phyloP scores from a whole-genome alignment of 1,284 basidiomycete species.

The Rhodotorula sp. region DNA sequence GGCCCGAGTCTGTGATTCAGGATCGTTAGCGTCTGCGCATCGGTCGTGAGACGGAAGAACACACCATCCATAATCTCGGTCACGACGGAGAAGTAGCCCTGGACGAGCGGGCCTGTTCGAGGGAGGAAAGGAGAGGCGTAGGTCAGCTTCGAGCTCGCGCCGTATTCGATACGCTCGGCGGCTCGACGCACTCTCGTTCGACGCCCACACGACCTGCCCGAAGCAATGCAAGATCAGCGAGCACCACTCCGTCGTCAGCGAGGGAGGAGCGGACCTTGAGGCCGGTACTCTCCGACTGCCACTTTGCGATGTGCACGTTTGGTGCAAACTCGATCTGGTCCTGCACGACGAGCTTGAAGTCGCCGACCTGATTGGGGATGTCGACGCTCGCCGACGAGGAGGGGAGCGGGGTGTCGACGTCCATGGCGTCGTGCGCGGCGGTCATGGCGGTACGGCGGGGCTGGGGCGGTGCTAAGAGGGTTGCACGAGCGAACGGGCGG shows the following conservation, averaged over 20 bases:
- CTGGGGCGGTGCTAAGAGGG: rapidly evolving
- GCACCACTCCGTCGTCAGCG: neutral
- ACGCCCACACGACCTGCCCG: constrained; percentile 52
- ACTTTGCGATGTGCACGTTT: constrained; percentile 40
- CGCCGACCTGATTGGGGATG: constrained; percentile 21
- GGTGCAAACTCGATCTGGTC: constrained; percentile 34
- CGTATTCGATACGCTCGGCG: neutral
- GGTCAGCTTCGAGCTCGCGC: neutral
- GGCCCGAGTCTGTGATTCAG: constrained; percentile 59
- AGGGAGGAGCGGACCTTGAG: constrained; percentile 46
- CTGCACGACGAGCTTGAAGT: constrained; percentile 37
- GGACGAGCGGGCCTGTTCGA: constrained; percentile 75
- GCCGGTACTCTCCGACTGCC: constrained; percentile 41
- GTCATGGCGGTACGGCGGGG: neutral
- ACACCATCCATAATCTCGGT: constrained; percentile 69
- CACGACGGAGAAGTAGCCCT: constrained; percentile 87
- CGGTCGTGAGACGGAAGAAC: neutral
- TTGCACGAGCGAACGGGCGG: neutral
- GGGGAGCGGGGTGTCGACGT: neutral
- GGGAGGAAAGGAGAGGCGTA: neutral
- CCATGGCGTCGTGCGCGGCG: constrained; percentile 1
- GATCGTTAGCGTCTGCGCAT: neutral
- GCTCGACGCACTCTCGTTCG: constrained; percentile 43
- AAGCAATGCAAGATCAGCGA: neutral
- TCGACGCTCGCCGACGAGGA: neutral